A percentile compares a stretch with the other conserved stretches of the same genome.
Conservation (phyloP, 495 filamentous ascomycete species). For the Schizothecium vesticola region DNA sequence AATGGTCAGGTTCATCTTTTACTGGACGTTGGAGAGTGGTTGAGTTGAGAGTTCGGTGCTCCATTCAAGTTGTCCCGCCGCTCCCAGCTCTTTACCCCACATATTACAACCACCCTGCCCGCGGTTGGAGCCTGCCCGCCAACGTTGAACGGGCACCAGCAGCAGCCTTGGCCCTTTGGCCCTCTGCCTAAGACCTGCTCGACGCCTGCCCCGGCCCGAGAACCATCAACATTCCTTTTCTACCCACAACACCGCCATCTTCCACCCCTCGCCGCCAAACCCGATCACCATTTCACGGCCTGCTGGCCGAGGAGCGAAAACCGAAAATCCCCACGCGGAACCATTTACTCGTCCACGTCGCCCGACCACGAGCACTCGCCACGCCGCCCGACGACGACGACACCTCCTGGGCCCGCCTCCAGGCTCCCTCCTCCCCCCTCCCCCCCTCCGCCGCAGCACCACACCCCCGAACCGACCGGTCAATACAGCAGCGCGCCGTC, state of each 20-base stretch:
- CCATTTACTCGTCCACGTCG: neutral
- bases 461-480: neutral
- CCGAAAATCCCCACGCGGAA: neutral
- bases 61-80: neutral
- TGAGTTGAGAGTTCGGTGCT: neutral
- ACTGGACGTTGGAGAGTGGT: no score
- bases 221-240: neutral
- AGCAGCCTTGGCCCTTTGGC: neutral
- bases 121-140: constrained; percentile 2
- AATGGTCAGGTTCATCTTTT: neutral
- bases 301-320: neutral
- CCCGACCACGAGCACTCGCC: neutral
- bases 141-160: neutral
- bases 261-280: neutral
- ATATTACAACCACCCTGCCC: constrained; percentile 5
- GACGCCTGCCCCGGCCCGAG: neutral
- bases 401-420: neutral
- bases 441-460: neutral
- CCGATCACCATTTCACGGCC: neutral
- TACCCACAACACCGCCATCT: neutral
- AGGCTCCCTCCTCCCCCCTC: neutral
- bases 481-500: neutral
- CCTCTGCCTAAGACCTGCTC: neutral
- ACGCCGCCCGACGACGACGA: neutral
- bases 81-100: constrained; percentile 10